Base-by-base conservation (phyloP, 2,329 filamentous ascomycete genomes). In the Aspergillus hortae region DNA sequence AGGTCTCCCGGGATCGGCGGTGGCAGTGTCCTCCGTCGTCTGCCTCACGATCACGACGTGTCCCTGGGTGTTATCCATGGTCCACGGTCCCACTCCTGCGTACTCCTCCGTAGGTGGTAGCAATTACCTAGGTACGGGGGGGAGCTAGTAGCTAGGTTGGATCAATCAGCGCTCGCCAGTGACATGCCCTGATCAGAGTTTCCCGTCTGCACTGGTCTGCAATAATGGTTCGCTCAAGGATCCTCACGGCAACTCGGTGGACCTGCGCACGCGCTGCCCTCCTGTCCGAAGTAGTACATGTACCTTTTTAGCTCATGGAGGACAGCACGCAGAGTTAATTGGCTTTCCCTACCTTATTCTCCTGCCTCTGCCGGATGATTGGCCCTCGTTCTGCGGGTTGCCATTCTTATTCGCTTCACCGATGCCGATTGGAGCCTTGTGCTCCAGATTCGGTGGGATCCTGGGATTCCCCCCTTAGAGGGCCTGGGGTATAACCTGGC, bases 1-100 rank as follows among this genome's bases (percentile, higher is more conserved):
- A n/a, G 46, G 38, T 48, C 56, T 55, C 59, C 63, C 59, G 59
- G 62, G 65, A 66, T 67, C 64, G 62, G 60, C 64, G 56, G 58
- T 59, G 55, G 59, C 55, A 59, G 57, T 62, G 65, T 61, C 33
- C 6, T 46, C 17, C 21, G 12, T 7, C 38, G 38, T 46, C 38
- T 32, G 49, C 51, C 45, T 46, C 51, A 47, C 45, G 54, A 49
- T 51, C 43, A 54, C 47, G 27, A 51, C 36, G 35, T 49, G 50
- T 53, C 42, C 41, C 38, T 48, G 15, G 35, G 15, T 17, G 44
- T 44, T 40, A 46, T 33, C 49, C 35, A 44, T 21, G 53, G 51
- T 47, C 49, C 56, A 52, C 46, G 33, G 50, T 46, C 45, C 52
- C 43, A 53, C 44, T 15, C 14, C 4, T 10, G 6, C n/a, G n/a